Percentiles rank a stretch among this genome's conserved stretches.
Evolutionary conservation across 352 stramenopile species (phyloP).

Genomic region (Globisporangium splendens): DNA sequence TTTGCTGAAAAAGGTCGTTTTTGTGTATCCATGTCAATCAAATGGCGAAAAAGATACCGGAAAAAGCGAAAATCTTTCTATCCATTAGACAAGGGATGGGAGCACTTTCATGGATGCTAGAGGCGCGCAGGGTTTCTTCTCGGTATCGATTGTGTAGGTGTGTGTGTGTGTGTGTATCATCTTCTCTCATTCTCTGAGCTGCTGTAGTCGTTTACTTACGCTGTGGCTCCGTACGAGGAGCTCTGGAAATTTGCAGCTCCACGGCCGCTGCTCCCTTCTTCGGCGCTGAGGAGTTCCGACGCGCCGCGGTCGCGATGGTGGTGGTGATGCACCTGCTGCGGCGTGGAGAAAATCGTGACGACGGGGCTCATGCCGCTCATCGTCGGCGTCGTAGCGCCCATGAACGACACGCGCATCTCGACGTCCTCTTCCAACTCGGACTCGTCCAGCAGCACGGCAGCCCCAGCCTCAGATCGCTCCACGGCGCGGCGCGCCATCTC

Average conservation of each 20-base stretch:
- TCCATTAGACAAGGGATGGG: too few relatives aligned
- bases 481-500: slow-evolving; percentile 65
- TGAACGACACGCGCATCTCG: slow-evolving; percentile 47
- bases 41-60: too few relatives aligned
- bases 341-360: slow-evolving; percentile 53
- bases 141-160: background rate
- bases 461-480: slow-evolving; percentile 54
- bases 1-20: too few relatives aligned
- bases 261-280: slow-evolving; percentile 8
- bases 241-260: slow-evolving; percentile 3
- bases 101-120: background rate
- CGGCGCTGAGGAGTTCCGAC: slow-evolving; percentile 7
- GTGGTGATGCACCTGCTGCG: slow-evolving; percentile 43
- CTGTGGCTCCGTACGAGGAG: slow-evolving; percentile 19
- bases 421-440: slow-evolving; percentile 67
- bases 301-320: slow-evolving; percentile 12
- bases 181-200: background rate
- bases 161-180: background rate
- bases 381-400: slow-evolving; percentile 54
- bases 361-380: slow-evolving; percentile 57
- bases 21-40: too few relatives aligned
- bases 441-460: slow-evolving; percentile 22
- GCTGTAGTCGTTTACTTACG: slow-evolving; percentile 8
- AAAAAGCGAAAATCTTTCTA: background rate
- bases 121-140: background rate